Evolutionary conservation across 129 eudicot genomes (phyloP).

Genomic region (Tagetes erecta): DNA sequence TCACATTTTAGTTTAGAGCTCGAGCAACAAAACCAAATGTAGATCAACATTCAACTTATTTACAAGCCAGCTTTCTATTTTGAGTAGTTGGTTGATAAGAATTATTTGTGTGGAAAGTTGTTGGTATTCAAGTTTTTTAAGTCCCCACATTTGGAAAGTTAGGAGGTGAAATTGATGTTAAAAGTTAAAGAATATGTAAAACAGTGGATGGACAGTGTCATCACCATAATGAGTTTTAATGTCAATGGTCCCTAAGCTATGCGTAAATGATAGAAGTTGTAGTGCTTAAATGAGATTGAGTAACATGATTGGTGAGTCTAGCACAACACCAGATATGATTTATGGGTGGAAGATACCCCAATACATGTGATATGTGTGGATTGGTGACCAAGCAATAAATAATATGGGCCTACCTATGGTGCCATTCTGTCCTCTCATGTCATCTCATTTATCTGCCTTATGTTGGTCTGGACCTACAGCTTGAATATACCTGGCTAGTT

Average conservation of each 20-base stretch:
- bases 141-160: slow-evolving; percentile 8
- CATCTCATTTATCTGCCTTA: slow-evolving; percentile 12
- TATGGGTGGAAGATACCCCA: slow-evolving; percentile 11
- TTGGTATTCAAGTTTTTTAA: not conserved
- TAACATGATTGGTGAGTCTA: slow-evolving; percentile 16
- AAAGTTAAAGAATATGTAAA: slow-evolving; percentile 12
- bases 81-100: slow-evolving; percentile 4
- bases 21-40: not conserved
- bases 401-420: slow-evolving; percentile 21
- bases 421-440: slow-evolving; percentile 23
- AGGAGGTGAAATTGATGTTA: slow-evolving; percentile 1
- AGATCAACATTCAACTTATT: not conserved
- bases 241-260: slow-evolving; percentile 19
- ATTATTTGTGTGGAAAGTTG: not conserved
- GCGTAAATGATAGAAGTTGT: not conserved
- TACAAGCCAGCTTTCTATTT: not conserved
- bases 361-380: slow-evolving; percentile 15
- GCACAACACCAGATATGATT: slow-evolving; percentile 20
- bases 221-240: not conserved
- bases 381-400: not conserved
- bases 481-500: slow-evolving; percentile 26
- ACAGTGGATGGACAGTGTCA: not conserved
- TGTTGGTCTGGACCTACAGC: slow-evolving; percentile 32
- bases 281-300: slow-evolving; percentile 12
- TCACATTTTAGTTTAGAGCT: slow-evolving; percentile 11